A percentile compares a stretch with the other conserved stretches of the same genome.
phyloP scores from a whole-genome alignment of 805 yeast genomes.

The Saccharomycopsis capsularis region DNA sequence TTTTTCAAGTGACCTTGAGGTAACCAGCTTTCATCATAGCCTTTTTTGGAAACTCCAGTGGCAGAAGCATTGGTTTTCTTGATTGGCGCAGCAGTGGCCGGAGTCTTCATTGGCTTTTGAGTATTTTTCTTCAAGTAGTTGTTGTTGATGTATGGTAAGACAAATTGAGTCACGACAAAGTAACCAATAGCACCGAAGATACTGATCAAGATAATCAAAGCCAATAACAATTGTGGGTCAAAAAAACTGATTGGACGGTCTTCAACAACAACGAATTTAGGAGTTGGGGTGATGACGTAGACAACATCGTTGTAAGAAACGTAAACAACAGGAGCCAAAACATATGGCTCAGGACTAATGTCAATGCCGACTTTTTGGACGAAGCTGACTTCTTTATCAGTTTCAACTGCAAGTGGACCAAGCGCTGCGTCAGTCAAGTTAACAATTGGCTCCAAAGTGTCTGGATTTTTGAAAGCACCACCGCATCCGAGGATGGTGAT shows the following conservation, averaged over 20 bases:
- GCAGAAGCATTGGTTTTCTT: slow-evolving; percentile 25
- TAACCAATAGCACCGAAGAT: slow-evolving; percentile 47
- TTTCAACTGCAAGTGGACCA: slow-evolving; percentile 49
- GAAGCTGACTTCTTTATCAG: slow-evolving; percentile 45
- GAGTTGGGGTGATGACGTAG: slow-evolving; percentile 49
- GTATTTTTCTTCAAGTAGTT: slow-evolving; percentile 30
- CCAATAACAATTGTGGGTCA: slow-evolving; percentile 63
- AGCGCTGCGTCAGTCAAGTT: slow-evolving; percentile 60
- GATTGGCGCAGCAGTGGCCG: slow-evolving; percentile 26
- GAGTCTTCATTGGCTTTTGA: slow-evolving; percentile 23
- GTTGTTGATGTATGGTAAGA: slow-evolving; percentile 38
- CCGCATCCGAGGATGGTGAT: slow-evolving; percentile 60
- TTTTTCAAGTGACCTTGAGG: slow-evolving; percentile 46
- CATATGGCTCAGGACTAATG: slow-evolving; percentile 53
- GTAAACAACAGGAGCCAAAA: slow-evolving; percentile 51
- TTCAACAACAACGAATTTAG: slow-evolving; percentile 48
- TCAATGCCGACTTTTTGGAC: slow-evolving; percentile 55
- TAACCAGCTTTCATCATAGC: slow-evolving; percentile 46
- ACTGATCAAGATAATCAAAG: slow-evolving; percentile 47
- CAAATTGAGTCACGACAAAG: slow-evolving; percentile 37
- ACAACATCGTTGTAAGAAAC: slow-evolving; percentile 43
- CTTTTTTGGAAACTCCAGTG: slow-evolving; percentile 24
- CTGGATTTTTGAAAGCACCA: slow-evolving; percentile 54
- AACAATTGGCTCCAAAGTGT: slow-evolving; percentile 42
- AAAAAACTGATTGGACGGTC: slow-evolving; percentile 65